phyloP scores from a whole-genome alignment of 805 yeast genomes.

The Yarrowia porcina region DNA sequence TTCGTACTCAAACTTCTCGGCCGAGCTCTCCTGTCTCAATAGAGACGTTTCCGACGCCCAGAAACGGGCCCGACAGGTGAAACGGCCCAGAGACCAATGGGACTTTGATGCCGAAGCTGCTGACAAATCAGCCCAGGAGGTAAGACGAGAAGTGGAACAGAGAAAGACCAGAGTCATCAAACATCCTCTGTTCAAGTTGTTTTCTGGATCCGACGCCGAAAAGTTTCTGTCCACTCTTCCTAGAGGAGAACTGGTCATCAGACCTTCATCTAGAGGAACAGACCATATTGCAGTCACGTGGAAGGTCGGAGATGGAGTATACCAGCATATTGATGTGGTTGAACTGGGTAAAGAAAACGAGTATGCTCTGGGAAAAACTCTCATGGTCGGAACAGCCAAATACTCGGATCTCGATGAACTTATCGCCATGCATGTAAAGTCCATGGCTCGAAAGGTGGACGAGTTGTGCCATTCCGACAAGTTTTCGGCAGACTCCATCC shows the following conservation, averaged over 20 bases:
- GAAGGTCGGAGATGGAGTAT: conserved; percentile 88
- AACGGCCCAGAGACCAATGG: conserved; percentile 46
- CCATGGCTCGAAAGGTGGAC: conserved; percentile 75
- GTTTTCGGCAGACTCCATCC: conserved; percentile 73
- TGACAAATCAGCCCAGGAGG: conserved; percentile 55
- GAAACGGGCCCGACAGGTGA: conserved; percentile 35
- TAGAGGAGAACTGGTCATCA: conserved; percentile 87
- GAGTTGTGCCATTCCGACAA: conserved; percentile 85
- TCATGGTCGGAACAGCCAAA: conserved; percentile 63
- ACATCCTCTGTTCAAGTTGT: conserved; percentile 85
- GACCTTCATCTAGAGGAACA: conserved; percentile 90
- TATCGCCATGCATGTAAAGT: conserved; percentile 80
- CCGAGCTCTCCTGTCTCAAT: conserved; percentile 67
- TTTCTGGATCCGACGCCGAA: conserved; percentile 85
- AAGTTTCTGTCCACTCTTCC: conserved; percentile 83
- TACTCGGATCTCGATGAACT: conserved; percentile 92
- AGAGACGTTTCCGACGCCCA: conserved; percentile 59
- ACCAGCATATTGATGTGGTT: conserved; percentile 84
- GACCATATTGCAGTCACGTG: conserved; percentile 91
- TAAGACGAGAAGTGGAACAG: conserved; percentile 60
- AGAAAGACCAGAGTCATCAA: conserved; percentile 75
- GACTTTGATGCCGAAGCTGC: conserved; percentile 68
- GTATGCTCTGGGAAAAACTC: conserved; percentile 52
- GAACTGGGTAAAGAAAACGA: conserved; percentile 71
- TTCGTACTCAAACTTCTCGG: conserved; percentile 70